Evolutionary conservation across 345 rosid species (phyloP), one percentile per base, ranked within the genome.

Genomic region (Clausena lansium): DNA sequence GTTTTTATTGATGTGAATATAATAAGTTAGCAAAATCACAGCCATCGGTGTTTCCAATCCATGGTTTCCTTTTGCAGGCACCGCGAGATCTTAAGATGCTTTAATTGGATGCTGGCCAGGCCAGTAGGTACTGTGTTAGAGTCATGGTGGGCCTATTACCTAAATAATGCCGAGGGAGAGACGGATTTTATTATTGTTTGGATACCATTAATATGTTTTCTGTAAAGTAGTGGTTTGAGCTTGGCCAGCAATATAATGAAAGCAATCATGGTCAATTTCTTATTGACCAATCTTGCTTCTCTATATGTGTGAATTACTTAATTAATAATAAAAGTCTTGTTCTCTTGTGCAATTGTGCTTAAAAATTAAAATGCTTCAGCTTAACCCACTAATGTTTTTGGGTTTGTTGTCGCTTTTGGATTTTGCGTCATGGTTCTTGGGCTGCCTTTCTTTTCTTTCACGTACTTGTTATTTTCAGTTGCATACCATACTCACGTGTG

Each of bases 321-420:
- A 82, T 71, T 59, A 68, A 78, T n/a, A 76, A 80, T 11, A 22
- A 61, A 73, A 50, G 15, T 41, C 8, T 9, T 9, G 25, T 41
- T 17, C 11, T 64, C 64, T 70, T 73, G 75, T 75, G 71, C 79
- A 58, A 67, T 35, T 11, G 71, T 50, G 77, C 78, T 24, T 33
- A 30, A 36, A 39, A 25, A n/a, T n/a, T 60, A 36, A 45, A 45
- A 45, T 45, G 50, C 25, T 9, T 71, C 20, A n/a, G 63, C 64
- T 55, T 13, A n/a, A 54, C 10, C 61, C 50, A 50, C 50, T 67
- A 20, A 60, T 50, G 33, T 73, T 67, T 17, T 67, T 45, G 82
- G 83, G 58, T 76, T 79, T 81, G 83, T 39, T 60, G 65, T 45
- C 32, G 11, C 22, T 71, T 45, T 60, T 79, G 75, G 47, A 75